Evolutionary conservation across 371 early-diverging fungal genomes (phyloP), one percentile per base, ranked within the genome.

Genomic region (Capillidium heterosporum): DNA sequence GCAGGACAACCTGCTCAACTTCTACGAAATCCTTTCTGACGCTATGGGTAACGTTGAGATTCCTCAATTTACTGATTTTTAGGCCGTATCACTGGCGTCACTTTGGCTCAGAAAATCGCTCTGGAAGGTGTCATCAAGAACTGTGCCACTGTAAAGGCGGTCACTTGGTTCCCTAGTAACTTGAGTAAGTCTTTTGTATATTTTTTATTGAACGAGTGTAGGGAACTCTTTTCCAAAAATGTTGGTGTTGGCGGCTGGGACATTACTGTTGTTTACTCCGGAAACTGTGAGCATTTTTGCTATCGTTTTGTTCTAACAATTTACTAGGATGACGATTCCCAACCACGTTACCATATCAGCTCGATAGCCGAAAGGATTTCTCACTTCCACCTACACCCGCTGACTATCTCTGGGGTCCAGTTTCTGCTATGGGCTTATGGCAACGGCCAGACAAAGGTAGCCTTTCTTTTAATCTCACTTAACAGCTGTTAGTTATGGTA

Each of bases 1-100:
- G 4, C 65, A 72, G 3, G 82, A 87, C 42, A 84, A 84, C 69
- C 74, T 82, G 7, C 59, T 90, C 26, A 70, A 68, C 61, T 66
- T 68, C 58, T 71, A 65, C 47, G 35, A 57, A 64, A 43, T 65
- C 43, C 53, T 69, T 55, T 67, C 62, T 49, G 55, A 71, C 48
- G 50, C 61, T 49, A 58, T 48, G 31, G 65, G 61, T 63, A 66
- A 61, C 60, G 19, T 1, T 59, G 46, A 24, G n/a, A 10, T 1
- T 28, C 1, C 56, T 35, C 32, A 13, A 31, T 8, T 32, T 23
- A 21, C 21, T 46, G 13, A 3, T 19, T 23, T 53, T 32, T 32
- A 53, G 48, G 53, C 2, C 21, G 41, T 23, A 31, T 58, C 13
- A 31, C 70, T 26, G 61, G 68, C 40, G 48, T 81, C 13, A 75